Evolutionary conservation across 768 basidiomycete genomes (phyloP), one percentile per base, ranked within the genome.

Genomic region (Suillus luteus): DNA sequence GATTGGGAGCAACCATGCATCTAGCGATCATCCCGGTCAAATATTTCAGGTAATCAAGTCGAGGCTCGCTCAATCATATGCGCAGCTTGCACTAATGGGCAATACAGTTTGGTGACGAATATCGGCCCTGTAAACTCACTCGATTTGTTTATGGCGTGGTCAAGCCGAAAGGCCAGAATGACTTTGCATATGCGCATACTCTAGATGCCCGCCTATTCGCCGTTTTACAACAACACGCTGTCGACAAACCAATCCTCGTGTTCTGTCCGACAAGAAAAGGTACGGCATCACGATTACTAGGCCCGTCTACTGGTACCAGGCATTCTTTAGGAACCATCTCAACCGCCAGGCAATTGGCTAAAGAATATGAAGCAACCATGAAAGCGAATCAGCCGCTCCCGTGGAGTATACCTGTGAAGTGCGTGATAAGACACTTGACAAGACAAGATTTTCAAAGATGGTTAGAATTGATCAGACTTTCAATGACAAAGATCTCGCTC

Each of bases 261-360:
- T 99, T 99, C 72, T 91, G 89, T 66, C 81, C 93, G 19, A 98
- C 96, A 2, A 83, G 96, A 68, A 95, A 91, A 81, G 89, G 94
- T 90, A 46, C 59, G 61, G 5, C 44, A 27, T 52, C 22, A 24
- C 57, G n/a, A 40, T 43, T 59, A 46, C 6, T 12, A 59, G 9
- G 60, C 12, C 38, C n/a, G 41, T 24, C 33, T 48, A 63, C 51
- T 15, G 61, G 62, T 41, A 33, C 11, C 59, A 51, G 19, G 5
- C 15, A 62, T 33, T 35, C 22, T 48, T 22, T 46, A 88, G 87
- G 87, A 2, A 85, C 83, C 3, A 76, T 90, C 48, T 73, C 76
- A 27, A 89, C 94, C 0, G 96, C 95, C 2, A 89, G 91, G 62
- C 85, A 87, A 22, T 72, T 99, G n/a, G 78, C 84, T 66, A 88